Conservation (phyloP, 2,329 filamentous ascomycete genomes). For the Hymenoscyphus infarciens region DNA sequence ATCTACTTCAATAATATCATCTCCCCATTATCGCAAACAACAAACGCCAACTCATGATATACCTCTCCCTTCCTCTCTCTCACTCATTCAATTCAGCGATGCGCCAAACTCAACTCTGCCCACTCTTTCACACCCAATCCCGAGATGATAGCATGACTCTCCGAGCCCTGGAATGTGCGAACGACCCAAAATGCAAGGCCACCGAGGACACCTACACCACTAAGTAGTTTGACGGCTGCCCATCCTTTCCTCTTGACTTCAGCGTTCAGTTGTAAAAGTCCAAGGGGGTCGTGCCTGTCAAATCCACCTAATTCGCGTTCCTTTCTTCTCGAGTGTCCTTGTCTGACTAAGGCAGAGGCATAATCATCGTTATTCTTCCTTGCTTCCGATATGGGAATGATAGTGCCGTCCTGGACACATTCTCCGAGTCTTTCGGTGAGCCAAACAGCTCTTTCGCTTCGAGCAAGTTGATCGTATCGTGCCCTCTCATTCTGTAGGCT, state of each 20-base stretch:
- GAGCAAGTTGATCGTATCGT: slow-evolving; percentile 60
- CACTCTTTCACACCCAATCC: slow-evolving; percentile 26
- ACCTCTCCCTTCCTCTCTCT: too few species aligned
- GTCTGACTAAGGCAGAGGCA: slow-evolving; percentile 24
- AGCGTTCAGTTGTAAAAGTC: slow-evolving; percentile 67
- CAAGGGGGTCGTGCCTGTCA: slow-evolving; percentile 67
- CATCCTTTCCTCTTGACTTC: slow-evolving; percentile 62
- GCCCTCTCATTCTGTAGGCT: slow-evolving; percentile 71
- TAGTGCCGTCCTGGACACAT: slow-evolving; percentile 61
- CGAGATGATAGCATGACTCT: slow-evolving; percentile 16
- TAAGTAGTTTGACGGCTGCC: slow-evolving; percentile 68
- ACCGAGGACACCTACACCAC: slow-evolving; percentile 70
- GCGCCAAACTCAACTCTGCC: slow-evolving; percentile 20
- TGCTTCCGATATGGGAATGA: slow-evolving; percentile 48
- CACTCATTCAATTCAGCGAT: background rate
- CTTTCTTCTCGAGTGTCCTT: slow-evolving; percentile 20
- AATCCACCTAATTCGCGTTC: slow-evolving; percentile 16
- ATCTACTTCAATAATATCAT: background rate
- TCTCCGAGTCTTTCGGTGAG: slow-evolving; percentile 63
- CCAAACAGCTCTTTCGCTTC: slow-evolving; percentile 65
- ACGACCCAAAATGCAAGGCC: slow-evolving; percentile 64
- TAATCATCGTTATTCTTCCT: slow-evolving; percentile 20
- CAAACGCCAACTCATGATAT: background rate
- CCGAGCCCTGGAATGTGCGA: slow-evolving; percentile 24
- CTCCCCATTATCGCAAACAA: background rate